A percentile compares a stretch with the other conserved stretches of the same genome.
Conservation (phyloP, 345 rosid genomes). For the Ailanthus altissimus region DNA sequence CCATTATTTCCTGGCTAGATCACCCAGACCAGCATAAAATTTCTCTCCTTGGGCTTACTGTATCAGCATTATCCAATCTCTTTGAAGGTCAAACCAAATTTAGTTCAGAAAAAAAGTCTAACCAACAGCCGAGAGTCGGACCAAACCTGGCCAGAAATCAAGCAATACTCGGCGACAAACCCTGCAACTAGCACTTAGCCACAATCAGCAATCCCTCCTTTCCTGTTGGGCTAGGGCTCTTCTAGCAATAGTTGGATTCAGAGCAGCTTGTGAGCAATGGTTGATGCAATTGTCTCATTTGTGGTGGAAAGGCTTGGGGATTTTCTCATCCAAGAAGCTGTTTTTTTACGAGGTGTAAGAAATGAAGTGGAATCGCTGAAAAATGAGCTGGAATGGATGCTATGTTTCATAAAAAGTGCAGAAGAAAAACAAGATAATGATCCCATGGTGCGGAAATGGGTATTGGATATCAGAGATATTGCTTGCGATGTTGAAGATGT, state of each 20-base stretch:
- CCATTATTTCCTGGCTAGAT: too few species aligned
- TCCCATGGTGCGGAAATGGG: not conserved
- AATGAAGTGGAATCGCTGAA: not conserved
- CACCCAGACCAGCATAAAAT: too few species aligned
- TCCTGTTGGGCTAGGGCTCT: too few species aligned
- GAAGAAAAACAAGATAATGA: not conserved
- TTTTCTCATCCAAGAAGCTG: conserved; percentile 14
- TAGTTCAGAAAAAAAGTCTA: too few species aligned
- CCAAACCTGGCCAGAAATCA: too few species aligned
- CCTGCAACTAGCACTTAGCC: too few species aligned
- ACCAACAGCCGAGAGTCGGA: too few species aligned
- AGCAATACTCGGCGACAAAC: too few species aligned
- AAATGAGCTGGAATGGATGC: not conserved
- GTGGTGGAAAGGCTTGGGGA: not conserved
- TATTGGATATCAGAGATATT: not conserved
- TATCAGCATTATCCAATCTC: too few species aligned
- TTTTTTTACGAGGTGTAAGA: not conserved
- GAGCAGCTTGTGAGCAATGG: not conserved
- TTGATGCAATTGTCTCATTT: conserved; percentile 3
- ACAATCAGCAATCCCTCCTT: too few species aligned
- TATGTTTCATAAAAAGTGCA: conserved; percentile 1
- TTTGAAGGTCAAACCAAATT: too few species aligned
- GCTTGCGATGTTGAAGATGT: conserved; percentile 9
- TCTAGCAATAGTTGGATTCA: not conserved
- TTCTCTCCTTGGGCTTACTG: too few species aligned